Base-by-base conservation (phyloP, 352 stramenopile species). In the Thalassiosira hispida region DNA sequence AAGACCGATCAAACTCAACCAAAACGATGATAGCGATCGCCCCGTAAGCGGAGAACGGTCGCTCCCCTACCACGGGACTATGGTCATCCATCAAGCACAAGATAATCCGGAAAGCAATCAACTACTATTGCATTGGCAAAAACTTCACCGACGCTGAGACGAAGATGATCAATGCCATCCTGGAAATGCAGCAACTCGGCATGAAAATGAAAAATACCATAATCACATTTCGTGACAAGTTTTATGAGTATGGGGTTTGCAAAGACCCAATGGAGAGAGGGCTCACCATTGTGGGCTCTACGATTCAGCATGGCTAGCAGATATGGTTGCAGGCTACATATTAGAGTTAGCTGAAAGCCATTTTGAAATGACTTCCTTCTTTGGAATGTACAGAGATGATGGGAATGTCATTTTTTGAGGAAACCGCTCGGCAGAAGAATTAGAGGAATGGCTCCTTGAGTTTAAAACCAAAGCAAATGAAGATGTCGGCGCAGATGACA, bases 131-230 rank as follows among this genome's bases (percentile, higher is more conserved):
- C 31, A 38, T 65, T 22, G 9, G 33, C 33, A 1, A 40, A 29
- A 25, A 68, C 31, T 11, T 62, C 29, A 52, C 51, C 8, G 53
- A 62, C n/a, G 42, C 38, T 23, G 38, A 78, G 20, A 33, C 35
- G 7, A 18, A 63, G 14, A 42, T 22, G 7, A 35, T 62, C 8
- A 29, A 62, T 46, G 20, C 27, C n/a, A 14, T 18, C 14, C 46
- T 78, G 8, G 57, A 78, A 18, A 62, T 78, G 69, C 35, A 56
- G 18, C 29, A 55, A 61, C 73, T 78, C 31, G 49, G 56, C 18
- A 79, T 79, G 59, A 33, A 20, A 18, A 79, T 79, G 59, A 33
- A 20, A 18, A 62, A 79, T 46, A 71, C 70, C 7, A 35, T 76
- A 0, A 27, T 76, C 2, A 76, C 55, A 2, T 78, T 73, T 38